phyloP scores from a whole-genome alignment of 495 filamentous ascomycete species.

The Tuber borchii region DNA sequence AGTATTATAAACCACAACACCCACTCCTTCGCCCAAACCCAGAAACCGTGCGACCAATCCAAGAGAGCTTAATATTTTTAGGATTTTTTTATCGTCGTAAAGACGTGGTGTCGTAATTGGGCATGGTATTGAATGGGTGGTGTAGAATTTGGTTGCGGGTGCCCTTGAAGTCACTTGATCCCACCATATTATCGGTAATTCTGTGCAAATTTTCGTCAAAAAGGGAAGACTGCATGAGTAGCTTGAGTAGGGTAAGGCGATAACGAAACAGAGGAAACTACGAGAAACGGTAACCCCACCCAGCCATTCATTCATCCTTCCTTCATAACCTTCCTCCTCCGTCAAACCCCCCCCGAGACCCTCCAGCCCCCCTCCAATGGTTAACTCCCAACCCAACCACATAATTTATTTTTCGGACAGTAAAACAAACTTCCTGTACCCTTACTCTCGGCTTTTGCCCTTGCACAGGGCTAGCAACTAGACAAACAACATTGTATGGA shows the following conservation, averaged over 20 bases:
- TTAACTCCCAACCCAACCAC: not conserved
- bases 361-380: not conserved
- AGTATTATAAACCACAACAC: constrained; percentile 13
- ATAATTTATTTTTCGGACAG: not conserved
- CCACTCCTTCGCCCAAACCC: constrained; percentile 12
- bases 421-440: not conserved
- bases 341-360: not conserved
- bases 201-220: constrained; percentile 11
- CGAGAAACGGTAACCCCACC: not conserved
- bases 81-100: constrained; percentile 9
- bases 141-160: constrained; percentile 30
- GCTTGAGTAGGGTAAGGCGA: not conserved
- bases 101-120: not conserved
- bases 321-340: not conserved
- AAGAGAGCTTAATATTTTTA: constrained; percentile 23
- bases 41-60: constrained; percentile 13
- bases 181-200: not conserved
- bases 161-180: constrained; percentile 37
- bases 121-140: constrained; percentile 12
- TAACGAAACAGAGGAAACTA: not conserved
- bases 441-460: not conserved
- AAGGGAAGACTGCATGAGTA: constrained; percentile 23
- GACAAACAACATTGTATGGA: not conserved
- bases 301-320: not conserved
- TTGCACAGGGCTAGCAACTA: not conserved